Base-by-base conservation (phyloP, 1,284 basidiomycete genomes). In the Ustilago xerochloae region DNA sequence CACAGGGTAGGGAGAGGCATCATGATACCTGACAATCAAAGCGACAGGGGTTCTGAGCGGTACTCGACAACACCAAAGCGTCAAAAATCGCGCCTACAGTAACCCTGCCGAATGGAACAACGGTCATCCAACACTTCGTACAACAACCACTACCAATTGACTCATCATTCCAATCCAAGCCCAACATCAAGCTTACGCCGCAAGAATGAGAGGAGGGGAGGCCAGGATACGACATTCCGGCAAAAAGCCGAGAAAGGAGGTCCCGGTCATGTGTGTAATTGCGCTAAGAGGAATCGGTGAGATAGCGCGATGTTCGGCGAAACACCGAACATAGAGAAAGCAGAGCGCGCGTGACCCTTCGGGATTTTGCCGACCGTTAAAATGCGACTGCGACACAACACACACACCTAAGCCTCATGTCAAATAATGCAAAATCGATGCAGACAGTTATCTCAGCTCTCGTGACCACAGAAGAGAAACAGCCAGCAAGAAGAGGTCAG, bases 51-150 rank as follows among this genome's bases (percentile, higher is more conserved):
- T n/a, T n/a, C n/a, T 26, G 45, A n/a, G 28, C 46, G 30, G 26
- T 33, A 35, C 22, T 49, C 28, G 30, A 49, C 47, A 47, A 47
- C 45, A n/a, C 45, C 28, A 45, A 33, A 18, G n/a, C n/a, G n/a
- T n/a, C 28, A 28, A 48, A 48, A 33, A 49, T 49, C 29, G 29
- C 47, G 47, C 41, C n/a, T n/a, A n/a, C n/a, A n/a, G n/a, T n/a
- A n/a, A n/a, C n/a, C n/a, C n/a, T n/a, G n/a, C n/a, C n/a, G 20
- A 20, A 39, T 6, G n/a, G 6, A 20, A 3, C 4, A 39, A 39
- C 38, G 38, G 41, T 24, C 41, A 30, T 8, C 18, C 18, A 18
- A 47, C 28, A 3, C 32, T 15, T 33, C 32, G 41, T 39, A 18
- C 38, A 16, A 18, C 12, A 39, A n/a, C n/a, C n/a, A n/a, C n/a